Conservation (phyloP, 2,329 filamentous ascomycete species). For the Botryosphaeria dothidea region DNA sequence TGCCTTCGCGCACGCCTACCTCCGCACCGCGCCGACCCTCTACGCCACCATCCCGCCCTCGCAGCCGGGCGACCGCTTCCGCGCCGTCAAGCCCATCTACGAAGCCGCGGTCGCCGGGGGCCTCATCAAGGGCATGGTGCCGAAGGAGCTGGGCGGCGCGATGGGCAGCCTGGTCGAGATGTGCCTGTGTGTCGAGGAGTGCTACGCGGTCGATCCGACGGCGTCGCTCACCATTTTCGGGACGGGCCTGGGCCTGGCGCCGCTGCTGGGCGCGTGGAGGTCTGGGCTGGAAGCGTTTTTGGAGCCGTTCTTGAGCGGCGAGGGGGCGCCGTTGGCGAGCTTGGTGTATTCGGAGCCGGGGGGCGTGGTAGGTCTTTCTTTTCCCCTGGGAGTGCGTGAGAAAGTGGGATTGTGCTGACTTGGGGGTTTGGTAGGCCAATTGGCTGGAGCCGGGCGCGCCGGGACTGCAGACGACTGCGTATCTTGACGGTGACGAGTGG, state of each 20-base stretch:
- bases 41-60: constrained; percentile 26
- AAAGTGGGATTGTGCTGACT: not conserved
- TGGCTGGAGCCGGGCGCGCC: constrained; percentile 51
- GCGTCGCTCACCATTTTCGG: constrained; percentile 53
- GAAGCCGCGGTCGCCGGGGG: constrained; percentile 45
- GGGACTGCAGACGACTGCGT: constrained; percentile 53
- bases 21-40: constrained; percentile 27
- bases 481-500: constrained; percentile 52
- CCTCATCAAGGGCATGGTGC: constrained; percentile 51
- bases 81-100: constrained; percentile 51
- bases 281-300: constrained; percentile 46
- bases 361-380: constrained; percentile 29
- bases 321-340: constrained; percentile 52
- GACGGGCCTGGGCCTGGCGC: constrained; percentile 55
- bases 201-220: constrained; percentile 54
- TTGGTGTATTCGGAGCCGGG: constrained; percentile 55
- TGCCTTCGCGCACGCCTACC: constrained; percentile 28
- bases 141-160: constrained; percentile 48
- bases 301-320: constrained; percentile 47
- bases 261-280: constrained; percentile 47
- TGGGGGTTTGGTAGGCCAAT: constrained; percentile 46
- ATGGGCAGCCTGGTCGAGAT: constrained; percentile 49
- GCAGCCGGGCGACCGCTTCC: constrained; percentile 43
- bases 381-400: not conserved
- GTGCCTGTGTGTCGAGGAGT: constrained; percentile 55